Evolutionary conservation across 169 alveolate genomes (phyloP).

Genomic region (Eimeria falciformis): DNA sequence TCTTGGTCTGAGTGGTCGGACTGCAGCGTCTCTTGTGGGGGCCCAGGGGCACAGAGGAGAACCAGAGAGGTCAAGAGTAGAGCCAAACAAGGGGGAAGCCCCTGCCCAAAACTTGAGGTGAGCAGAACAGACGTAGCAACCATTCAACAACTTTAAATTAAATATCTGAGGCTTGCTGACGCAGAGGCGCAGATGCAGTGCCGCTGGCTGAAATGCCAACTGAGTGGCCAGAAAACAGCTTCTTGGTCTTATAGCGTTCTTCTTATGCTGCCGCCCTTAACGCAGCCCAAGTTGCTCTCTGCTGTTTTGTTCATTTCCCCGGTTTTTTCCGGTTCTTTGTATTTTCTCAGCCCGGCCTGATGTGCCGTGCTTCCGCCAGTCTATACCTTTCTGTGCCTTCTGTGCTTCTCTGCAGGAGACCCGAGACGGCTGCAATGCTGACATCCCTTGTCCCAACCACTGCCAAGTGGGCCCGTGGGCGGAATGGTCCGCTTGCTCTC

Average conservation of each 20-base stretch:
- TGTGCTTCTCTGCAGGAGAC: conserved; percentile 71
- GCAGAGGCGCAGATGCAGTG: no score
- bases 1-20: conserved; percentile 84
- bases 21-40: conserved; percentile 81
- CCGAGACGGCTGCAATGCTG: conserved; percentile 79
- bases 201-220: no score
- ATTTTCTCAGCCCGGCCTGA: background rate
- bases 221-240: no score
- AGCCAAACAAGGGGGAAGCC: conserved; percentile 79
- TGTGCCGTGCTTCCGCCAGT: conserved; percentile 40
- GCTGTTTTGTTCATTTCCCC: background rate
- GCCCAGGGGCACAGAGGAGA: conserved; percentile 74
- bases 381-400: conserved; percentile 21
- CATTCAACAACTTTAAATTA: no score
- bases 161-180: no score
- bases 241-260: no score
- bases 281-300: no score
- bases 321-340: background rate
- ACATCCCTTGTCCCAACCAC: conserved; percentile 78
- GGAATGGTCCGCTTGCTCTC: conserved; percentile 78
- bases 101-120: conserved; percentile 73
- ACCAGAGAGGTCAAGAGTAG: conserved; percentile 74
- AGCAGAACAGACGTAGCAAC: background rate
- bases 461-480: conserved; percentile 83
- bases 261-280: no score